Evolutionary conservation across 306 rosid genomes (phyloP).

Genomic region (Gynostemma pentaphyllum): DNA sequence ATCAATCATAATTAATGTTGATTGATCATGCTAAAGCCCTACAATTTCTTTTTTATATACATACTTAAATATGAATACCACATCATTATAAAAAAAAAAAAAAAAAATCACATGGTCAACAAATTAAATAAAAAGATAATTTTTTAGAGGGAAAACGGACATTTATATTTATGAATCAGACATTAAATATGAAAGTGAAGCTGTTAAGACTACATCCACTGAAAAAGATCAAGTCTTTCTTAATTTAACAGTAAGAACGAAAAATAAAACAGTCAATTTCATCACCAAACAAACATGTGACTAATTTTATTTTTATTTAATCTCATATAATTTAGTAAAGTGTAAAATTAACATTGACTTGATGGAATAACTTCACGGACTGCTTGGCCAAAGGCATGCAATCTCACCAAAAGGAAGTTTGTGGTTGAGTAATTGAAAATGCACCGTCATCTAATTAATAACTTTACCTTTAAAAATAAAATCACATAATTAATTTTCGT

Average conservation of each 20-base stretch:
- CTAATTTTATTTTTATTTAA: not conserved
- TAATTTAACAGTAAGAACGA: not conserved
- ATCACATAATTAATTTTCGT: not conserved
- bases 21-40: too few species aligned
- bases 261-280: not conserved
- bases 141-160: too few species aligned
- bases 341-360: too few species aligned
- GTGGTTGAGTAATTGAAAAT: not conserved
- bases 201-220: not conserved
- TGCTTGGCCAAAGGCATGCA: not conserved
- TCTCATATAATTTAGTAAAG: not conserved
- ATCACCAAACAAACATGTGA: not conserved
- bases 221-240: not conserved
- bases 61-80: too few species aligned
- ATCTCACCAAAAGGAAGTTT: not conserved
- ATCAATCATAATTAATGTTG: too few species aligned
- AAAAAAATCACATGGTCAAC: too few species aligned
- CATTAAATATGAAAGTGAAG: too few species aligned
- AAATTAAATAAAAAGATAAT: too few species aligned
- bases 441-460: not conserved
- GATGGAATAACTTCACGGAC: not conserved
- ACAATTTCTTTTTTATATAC: too few species aligned
- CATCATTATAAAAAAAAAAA: too few species aligned
- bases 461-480: not conserved
- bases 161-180: too few species aligned